Evolutionary conservation across 306 rosid genomes (phyloP), one percentile per base, ranked within the genome.

Genomic region (Dryas drummondii): DNA sequence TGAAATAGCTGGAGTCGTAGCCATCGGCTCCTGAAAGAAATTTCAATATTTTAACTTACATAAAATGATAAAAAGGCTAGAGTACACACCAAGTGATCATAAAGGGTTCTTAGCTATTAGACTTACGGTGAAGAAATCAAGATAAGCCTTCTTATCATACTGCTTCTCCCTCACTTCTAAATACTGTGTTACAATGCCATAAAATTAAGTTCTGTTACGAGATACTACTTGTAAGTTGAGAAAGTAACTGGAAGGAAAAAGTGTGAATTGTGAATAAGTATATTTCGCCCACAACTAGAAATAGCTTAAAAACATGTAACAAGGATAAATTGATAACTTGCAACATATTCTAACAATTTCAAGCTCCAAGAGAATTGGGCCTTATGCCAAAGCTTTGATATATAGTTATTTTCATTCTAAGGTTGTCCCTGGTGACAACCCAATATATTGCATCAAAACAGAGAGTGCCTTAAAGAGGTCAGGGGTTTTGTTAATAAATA

Each of bases 81-180:
- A 26, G 46, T 45, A 55, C 71, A 9, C 47, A 54, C 12, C 6
- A 22, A 14, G 50, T 61, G 27, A 45, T 52, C 47, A 42, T 11
- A 57, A 19, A 50, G 16, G 60, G 53, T 66, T 70, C 45, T 63
- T 41, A 49, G 58, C 55, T 53, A 52, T 19, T 41, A 75, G 62
- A 87, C 98, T 94, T 86, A 88, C 96, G 22, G 93, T 86, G 84
- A 84, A 94, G 81, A 91, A 66, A 78, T 94, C 93, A 27, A 90
- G 64, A 74, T 94, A 90, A 64, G 81, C 94, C 85, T 91, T 88
- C 82, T 82, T 69, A 86, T 94, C 97, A 40, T 90, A 90, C 84
- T 90, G 97, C 85, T 94, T 94, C 88, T 94, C 97, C 83, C 98
- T 84, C 80, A 87, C 98, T 81, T 88, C 98, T 49, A 94, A 84